Evolutionary conservation across 169 alveolate genomes (phyloP), one percentile per base, ranked within the genome.

Genomic region (Condylostoma magnum): DNA sequence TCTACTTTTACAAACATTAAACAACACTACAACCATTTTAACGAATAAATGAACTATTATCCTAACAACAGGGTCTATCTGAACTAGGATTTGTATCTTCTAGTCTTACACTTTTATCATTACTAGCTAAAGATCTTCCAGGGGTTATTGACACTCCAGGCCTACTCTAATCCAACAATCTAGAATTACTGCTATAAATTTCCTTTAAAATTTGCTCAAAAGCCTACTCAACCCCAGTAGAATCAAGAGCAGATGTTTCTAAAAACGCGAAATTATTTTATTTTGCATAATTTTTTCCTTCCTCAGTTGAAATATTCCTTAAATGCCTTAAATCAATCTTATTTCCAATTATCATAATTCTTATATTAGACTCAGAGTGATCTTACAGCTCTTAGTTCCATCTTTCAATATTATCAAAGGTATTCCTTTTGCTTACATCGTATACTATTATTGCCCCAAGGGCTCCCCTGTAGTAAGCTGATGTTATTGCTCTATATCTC

Each of bases 401-500:
- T 72, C 97, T 87, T 46, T 93, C 93, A 41, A 96, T 97, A 85
- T 94, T 94, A 57, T 93, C 97, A 77, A 96, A 98, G 33, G 99
- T 88, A 76, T 84, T 76, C 82, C 91, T 84, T 82, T 97, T 97
- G 25, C 99, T 94, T 34, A 98, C 97, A 83, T 98, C 99, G 85
- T 97, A 98, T 46, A 97, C 99, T 34, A 98, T 85, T 66, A 98
- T 84, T 6, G 99, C 99, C 18, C 99, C 99, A 22, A 97, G 98
- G 5, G 99, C 99, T 34, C 99, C 99, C 69, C 99, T 86, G 87
- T 98, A 98, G 90, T 98, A 98, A 33, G 99, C 99, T 8, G 97
- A 92, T 25, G 99, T 98, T 36, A 98, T 98, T 51, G 99, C 99
- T 65, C 99, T 85, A 83, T 97, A 98, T 63, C 99, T 90, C 80